Evolutionary conservation across 2,329 filamentous ascomycete genomes (phyloP).

Genomic region (Xylariales sp.): DNA sequence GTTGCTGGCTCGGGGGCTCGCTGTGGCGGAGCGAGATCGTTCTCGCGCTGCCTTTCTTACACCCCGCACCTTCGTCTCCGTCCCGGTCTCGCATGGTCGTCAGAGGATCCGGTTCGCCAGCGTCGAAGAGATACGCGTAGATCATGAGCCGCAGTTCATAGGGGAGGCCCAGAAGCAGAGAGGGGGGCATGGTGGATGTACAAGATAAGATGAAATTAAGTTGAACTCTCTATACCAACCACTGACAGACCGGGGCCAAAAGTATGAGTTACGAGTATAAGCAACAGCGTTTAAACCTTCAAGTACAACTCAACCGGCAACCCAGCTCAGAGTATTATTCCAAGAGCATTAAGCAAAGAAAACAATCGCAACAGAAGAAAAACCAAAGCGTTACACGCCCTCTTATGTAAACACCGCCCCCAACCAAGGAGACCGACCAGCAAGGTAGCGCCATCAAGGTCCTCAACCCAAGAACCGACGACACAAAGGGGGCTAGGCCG

Average conservation of each 20-base stretch:
- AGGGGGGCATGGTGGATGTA: slow-evolving; percentile 21
- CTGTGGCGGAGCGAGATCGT: slow-evolving; percentile 56
- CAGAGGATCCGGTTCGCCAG: slow-evolving; percentile 38
- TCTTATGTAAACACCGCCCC: background rate
- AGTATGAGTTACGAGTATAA: no score
- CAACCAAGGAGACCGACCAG: background rate
- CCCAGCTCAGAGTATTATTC: no score
- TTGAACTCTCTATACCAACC: no score
- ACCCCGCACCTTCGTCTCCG: no score
- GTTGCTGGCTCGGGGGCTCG: no score
- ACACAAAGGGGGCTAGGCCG: background rate
- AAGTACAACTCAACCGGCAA: no score
- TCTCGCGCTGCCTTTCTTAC: slow-evolving; percentile 26
- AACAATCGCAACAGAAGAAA: no score
- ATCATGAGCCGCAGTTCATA: slow-evolving; percentile 58
- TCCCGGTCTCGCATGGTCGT: no score
- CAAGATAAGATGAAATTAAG: no score
- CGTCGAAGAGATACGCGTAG: slow-evolving; percentile 57
- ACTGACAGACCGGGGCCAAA: no score
- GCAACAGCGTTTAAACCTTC: no score
- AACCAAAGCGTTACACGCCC: background rate
- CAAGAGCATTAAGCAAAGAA: no score
- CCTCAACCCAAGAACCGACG: background rate
- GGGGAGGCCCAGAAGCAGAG: slow-evolving; percentile 52
- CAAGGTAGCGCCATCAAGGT: slow-evolving; percentile 19